Evolutionary conservation across 345 rosid species (phyloP), one percentile per base, ranked within the genome.

Genomic region (Ceriops zippeliana): DNA sequence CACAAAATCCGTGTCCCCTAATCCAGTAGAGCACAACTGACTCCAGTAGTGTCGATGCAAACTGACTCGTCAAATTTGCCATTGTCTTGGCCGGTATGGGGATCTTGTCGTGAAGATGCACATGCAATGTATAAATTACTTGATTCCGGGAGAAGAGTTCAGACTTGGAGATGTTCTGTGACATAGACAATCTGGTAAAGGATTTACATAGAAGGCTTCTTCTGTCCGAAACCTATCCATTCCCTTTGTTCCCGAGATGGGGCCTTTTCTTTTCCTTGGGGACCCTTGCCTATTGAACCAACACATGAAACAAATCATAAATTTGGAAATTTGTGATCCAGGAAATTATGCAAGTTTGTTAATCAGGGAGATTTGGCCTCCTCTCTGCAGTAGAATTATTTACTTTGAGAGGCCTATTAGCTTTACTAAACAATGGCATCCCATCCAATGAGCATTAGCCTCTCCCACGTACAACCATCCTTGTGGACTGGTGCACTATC

Each of bases 111-210:
- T 58, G 26, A 62, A 69, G 46, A 63, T 31, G 62, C 67, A 69
- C 54, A 47, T 20, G 27, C 52, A 30, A 60, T 32, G 20, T 62
- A 26, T 62, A 35, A 70, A 52, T 81, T 83, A 85, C 63, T 63
- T 77, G 46, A 75, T 65, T 11, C 37, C 32, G 11, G 61, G 17
- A 53, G 86, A 73, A 30, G 70, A 15, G 58, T 73, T 73, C 22
- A 22, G 38, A 52, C 62, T 76, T 34, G 61, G 62, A 37, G 78
- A 42, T 62, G 76, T 71, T 63, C 80, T 78, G 62, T 79, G 87
- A 69, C 99, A 93, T 69, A 91, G 83, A 84, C 99, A 95, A 47
- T 91, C 97, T 3, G 96, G 97, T 72, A 88, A 80, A 24, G 97
- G 96, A 63, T 95, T 95, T 67, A 78, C 97, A 22, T 95, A 95